Conservation (phyloP, 2,329 filamentous ascomycete species). For the Xylariaceae sp. region DNA sequence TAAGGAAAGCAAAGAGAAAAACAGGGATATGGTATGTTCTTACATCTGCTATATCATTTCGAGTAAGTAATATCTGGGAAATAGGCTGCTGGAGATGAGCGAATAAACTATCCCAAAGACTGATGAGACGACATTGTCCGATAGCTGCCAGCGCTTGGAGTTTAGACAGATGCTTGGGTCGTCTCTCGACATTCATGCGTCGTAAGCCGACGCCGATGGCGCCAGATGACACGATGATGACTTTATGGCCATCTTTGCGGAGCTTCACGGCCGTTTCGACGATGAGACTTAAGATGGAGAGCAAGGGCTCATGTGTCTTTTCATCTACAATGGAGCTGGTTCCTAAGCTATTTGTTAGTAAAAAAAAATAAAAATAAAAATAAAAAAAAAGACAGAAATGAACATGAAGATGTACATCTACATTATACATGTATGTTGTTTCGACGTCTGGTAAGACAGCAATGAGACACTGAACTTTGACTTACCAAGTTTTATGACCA, state of each 20-base stretch:
- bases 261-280: constrained; percentile 89
- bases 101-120: constrained; percentile 91
- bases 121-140: constrained; percentile 91
- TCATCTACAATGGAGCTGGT: constrained; percentile 99
- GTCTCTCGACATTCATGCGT: constrained; percentile 79
- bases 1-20: not conserved
- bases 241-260: constrained; percentile 83
- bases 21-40: constrained; percentile 26
- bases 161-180: constrained; percentile 84
- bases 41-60: constrained; percentile 94
- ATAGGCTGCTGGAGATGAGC: constrained; percentile 82
- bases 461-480: constrained; percentile 7
- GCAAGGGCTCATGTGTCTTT: constrained; percentile 83
- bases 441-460: not conserved
- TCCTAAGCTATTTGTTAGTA: constrained; percentile 47
- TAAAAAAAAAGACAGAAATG: no score
- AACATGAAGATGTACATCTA: not conserved
- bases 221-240: constrained; percentile 94
- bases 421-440: not conserved
- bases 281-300: constrained; percentile 85
- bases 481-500: constrained; percentile 85
- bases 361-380: not conserved
- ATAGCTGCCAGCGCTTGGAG: constrained; percentile 93
- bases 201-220: constrained; percentile 91
- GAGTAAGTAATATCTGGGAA: constrained; percentile 87